Conservation (phyloP, 1,139 yeast species). For the Eremothecium cymbalariae region DNA sequence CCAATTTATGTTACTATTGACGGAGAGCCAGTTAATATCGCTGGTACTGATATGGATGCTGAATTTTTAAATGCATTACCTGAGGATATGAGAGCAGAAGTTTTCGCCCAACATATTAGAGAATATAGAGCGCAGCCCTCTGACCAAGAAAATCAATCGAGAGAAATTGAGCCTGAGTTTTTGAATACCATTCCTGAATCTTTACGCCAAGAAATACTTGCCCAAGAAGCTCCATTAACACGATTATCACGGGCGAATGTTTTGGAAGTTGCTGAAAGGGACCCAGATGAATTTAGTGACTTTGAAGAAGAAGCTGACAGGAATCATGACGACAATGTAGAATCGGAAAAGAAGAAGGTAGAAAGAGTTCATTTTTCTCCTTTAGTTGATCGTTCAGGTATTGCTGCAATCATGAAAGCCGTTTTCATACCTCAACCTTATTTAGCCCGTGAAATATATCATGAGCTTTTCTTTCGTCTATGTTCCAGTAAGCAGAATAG, state of each 20-base stretch:
- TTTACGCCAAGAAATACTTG: conserved; percentile 64
- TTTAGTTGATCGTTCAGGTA: conserved; percentile 66
- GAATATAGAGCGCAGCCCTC: conserved; percentile 46
- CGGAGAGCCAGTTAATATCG: conserved; percentile 72
- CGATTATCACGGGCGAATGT: conserved; percentile 22
- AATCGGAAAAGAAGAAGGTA: conserved; percentile 29
- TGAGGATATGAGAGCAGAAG: conserved; percentile 89
- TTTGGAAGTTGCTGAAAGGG: conserved; percentile 19
- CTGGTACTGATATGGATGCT: conserved; percentile 88
- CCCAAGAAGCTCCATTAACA: conserved; percentile 52
- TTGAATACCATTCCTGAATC: conserved; percentile 72
- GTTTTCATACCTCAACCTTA: conserved; percentile 68
- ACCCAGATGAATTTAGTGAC: conserved; percentile 21
- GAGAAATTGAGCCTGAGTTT: conserved; percentile 77
- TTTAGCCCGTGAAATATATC: conserved; percentile 55
- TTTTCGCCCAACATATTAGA: conserved; percentile 74
- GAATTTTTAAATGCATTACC: conserved; percentile 87
- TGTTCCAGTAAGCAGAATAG: conserved; percentile 76
- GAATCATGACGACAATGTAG: conserved; percentile 8
- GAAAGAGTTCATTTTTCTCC: conserved; percentile 50
- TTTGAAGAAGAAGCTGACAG: conserved; percentile 13
- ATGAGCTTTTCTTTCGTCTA: conserved; percentile 57
- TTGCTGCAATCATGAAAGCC: conserved; percentile 62
- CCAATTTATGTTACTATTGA: conserved; percentile 72
- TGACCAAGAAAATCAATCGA: conserved; percentile 39